Conservation (phyloP, 345 rosid species). For the Chamaenerion angustifolium region DNA sequence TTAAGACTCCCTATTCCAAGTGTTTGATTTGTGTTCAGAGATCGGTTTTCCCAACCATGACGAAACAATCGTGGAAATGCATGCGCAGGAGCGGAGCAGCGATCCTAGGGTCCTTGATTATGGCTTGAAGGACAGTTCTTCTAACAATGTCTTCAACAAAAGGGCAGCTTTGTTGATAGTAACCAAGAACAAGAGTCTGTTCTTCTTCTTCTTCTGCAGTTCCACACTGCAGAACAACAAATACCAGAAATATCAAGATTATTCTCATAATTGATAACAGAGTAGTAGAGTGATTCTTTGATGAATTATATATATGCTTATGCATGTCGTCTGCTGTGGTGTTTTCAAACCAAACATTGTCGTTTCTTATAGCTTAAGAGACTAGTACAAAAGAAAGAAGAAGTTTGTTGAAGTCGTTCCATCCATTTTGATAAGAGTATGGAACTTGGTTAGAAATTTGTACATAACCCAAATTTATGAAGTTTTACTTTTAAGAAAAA, state of each 20-base stretch:
- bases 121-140: slow-evolving; percentile 37
- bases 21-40: not conserved
- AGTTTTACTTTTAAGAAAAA: too few relatives aligned
- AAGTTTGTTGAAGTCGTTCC: too few relatives aligned
- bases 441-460: not conserved
- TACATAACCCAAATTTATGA: too few relatives aligned
- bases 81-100: slow-evolving; percentile 76
- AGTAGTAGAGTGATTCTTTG: slow-evolving; percentile 2
- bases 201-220: slow-evolving; percentile 9
- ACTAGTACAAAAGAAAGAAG: too few relatives aligned
- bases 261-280: slow-evolving; percentile 5
- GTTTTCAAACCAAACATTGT: slow-evolving; percentile 26
- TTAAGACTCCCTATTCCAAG: not conserved
- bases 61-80: slow-evolving; percentile 83
- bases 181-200: slow-evolving; percentile 29
- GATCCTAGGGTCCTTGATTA: slow-evolving; percentile 57
- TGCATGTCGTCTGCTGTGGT: slow-evolving; percentile 2
- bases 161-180: slow-evolving; percentile 71
- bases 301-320: not conserved
- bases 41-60: slow-evolving; percentile 29
- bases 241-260: slow-evolving; percentile 8
- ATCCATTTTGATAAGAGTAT: not conserved
- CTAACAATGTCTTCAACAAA: slow-evolving; percentile 51
- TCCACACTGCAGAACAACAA: slow-evolving; percentile 14
- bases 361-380: slow-evolving; percentile 4